These are phyloP conservation scores for Mucor piriformis DNA, from an alignment of 371 early-diverging fungal genomes.

Conservation along the genomic window DNA sequence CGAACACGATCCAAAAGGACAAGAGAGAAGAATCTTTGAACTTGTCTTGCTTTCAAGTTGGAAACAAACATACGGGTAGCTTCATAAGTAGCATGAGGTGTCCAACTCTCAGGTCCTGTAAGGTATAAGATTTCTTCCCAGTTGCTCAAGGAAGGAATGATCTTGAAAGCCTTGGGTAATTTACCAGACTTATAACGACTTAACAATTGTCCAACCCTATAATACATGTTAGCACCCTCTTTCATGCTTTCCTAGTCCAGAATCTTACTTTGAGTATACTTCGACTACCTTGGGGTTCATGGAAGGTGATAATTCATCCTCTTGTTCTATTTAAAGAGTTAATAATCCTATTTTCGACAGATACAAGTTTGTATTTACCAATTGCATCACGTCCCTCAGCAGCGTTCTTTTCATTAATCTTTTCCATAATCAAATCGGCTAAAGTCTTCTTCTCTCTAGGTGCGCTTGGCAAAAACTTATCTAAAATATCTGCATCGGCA, in stretches of 20 bases:
- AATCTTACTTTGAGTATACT: conserved; percentile 87
- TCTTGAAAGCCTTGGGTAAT: conserved; percentile 98
- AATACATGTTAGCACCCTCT: conserved; percentile 1
- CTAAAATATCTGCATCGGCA: conserved; percentile 76
- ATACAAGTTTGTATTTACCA: conserved; percentile 7
- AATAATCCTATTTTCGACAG: background rate
- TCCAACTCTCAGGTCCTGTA: conserved; percentile 93
- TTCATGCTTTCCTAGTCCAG: background rate
- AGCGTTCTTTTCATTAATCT: conserved; percentile 80
- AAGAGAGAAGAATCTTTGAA: conserved; percentile 86
- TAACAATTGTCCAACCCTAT: conserved; percentile 85
- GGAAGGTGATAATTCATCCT: conserved; percentile 53
- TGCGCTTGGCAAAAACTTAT: conserved; percentile 86
- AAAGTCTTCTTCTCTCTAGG: conserved; percentile 83
- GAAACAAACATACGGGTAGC: conserved; percentile 96
- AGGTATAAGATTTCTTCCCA: conserved; percentile 96
- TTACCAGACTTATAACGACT: conserved; percentile 95
- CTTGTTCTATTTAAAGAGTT: conserved; percentile 17
- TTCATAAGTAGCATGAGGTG: conserved; percentile 94
- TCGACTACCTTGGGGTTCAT: conserved; percentile 91
- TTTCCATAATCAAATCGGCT: conserved; percentile 94
- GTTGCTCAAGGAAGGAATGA: conserved; percentile 91
- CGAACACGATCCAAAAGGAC: conserved; percentile 91
- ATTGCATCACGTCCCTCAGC: conserved; percentile 36
- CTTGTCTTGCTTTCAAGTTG: conserved; percentile 89